phyloP scores from a whole-genome alignment of 2,329 filamentous ascomycete species.

The Lachnellula suecica region DNA sequence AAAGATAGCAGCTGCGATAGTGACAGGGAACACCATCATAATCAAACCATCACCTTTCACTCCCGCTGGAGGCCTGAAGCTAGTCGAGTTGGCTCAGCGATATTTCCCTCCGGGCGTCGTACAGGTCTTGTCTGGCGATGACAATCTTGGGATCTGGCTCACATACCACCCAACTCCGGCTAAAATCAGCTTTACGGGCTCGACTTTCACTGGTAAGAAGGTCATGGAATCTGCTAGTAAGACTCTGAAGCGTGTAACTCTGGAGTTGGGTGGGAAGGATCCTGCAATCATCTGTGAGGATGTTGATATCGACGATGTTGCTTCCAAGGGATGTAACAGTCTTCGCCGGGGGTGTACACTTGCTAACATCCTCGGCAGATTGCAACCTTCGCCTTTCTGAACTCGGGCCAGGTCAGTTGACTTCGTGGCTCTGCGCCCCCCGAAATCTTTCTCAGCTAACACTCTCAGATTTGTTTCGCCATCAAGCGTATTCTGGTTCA shows the following conservation, averaged over 20 bases:
- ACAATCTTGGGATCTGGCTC: conserved; percentile 49
- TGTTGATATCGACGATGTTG: conserved; percentile 45
- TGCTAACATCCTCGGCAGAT: conserved; percentile 24
- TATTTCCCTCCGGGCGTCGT: conserved; percentile 54
- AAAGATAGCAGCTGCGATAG: conserved; percentile 47
- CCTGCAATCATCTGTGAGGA: conserved; percentile 51
- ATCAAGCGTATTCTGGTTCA: conserved; percentile 61
- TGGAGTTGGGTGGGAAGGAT: conserved; percentile 54
- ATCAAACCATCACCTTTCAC: conserved; percentile 59
- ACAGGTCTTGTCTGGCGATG: conserved; percentile 46
- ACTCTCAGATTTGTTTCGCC: conserved; percentile 45
- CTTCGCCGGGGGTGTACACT: too few species aligned
- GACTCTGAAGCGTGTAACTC: conserved; percentile 51
- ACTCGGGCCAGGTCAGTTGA: conserved; percentile 42
- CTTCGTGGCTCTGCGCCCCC: neutral
- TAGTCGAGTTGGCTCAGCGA: conserved; percentile 46
- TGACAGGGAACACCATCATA: conserved; percentile 53
- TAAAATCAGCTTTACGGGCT: conserved; percentile 58
- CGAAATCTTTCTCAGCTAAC: neutral
- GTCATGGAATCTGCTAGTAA: conserved; percentile 47
- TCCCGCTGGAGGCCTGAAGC: conserved; percentile 49
- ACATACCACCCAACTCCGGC: conserved; percentile 49
- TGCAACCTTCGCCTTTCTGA: conserved; percentile 47
- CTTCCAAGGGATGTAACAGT: conserved; percentile 31
- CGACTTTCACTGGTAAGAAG: conserved; percentile 45